Conservation (phyloP, 306 rosid genomes). For the Quercus alba region DNA sequence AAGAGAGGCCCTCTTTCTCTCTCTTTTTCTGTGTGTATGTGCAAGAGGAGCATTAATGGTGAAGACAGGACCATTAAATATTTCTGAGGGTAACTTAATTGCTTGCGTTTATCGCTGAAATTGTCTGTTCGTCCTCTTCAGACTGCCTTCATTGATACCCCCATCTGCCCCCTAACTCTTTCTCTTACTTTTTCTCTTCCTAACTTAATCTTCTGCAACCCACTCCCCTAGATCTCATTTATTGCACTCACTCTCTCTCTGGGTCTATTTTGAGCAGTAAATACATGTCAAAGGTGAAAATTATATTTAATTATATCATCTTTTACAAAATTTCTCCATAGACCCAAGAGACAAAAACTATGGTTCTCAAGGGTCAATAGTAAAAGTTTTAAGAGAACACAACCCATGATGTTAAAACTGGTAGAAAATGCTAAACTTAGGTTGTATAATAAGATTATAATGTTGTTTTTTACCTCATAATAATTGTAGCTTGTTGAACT, state of each 20-base stretch:
- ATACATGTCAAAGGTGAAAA: slow-evolving; percentile 2
- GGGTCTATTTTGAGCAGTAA: background rate
- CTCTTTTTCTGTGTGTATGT: background rate
- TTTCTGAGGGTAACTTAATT: slow-evolving; percentile 18
- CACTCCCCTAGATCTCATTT: slow-evolving; percentile 23
- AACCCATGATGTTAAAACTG: background rate
- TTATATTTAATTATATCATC: background rate
- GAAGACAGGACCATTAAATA: slow-evolving; percentile 22
- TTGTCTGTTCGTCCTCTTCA: slow-evolving; percentile 15
- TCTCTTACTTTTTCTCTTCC: background rate
- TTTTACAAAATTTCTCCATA: background rate
- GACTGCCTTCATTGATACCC: slow-evolving; percentile 24
- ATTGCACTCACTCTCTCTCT: slow-evolving; percentile 3
- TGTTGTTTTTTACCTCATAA: slow-evolving; percentile 12
- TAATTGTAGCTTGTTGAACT: slow-evolving; percentile 19
- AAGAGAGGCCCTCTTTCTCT: background rate
- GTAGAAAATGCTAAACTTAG: background rate
- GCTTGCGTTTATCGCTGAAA: slow-evolving; percentile 22
- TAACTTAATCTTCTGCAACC: slow-evolving; percentile 30
- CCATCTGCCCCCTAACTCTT: slow-evolving; percentile 6
- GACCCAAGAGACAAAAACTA: background rate
- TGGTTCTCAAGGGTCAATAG: background rate
- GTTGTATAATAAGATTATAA: slow-evolving; percentile 3
- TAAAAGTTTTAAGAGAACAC: slow-evolving; percentile 8
- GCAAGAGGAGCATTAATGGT: slow-evolving; percentile 27